Evolutionary conservation across 768 basidiomycete species (phyloP), one percentile per base, ranked within the genome.

Genomic region (Cystobasidium onofrii): DNA sequence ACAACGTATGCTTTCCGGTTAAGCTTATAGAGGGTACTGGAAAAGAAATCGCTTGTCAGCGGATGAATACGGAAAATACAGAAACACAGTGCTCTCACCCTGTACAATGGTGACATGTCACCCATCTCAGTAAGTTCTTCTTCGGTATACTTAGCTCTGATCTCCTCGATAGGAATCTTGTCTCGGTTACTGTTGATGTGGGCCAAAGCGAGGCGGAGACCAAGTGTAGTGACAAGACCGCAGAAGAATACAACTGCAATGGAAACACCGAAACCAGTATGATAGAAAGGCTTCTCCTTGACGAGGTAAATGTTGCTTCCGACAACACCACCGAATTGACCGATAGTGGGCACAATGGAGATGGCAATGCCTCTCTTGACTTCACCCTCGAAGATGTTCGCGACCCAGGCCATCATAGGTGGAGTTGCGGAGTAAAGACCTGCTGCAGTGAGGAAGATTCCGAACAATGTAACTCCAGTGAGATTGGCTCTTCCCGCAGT

Each of bases 271-370:
- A 64, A 64, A 12, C 63, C 63, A 18, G 63, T 64, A n/a, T 29
- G 63, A 29, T 64, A 64, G 63, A 27, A 41, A 29, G 63, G 63
- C 17, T 41, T 46, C 27, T 64, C 63, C 18, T 36, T 64, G 36
- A 27, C 39, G 44, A 64, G 36, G 25, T 41, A 64, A 41, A 64
- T 64, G 63, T 64, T 64, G 39, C 17, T 25, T 41, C 63, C 63
- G 63, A 41, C 63, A n/a, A 64, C 63, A 39, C 63, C 63, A 34
- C 63, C 63, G 18, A 64, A 41, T 27, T 64, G 63, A 46, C 63
- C 63, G 25, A 64, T 64, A 1, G 57, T 60, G 20, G 57, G 57
- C 10, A 60, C 57, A 27, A 60, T 60, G 10, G 57, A 60, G 23
- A 60, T 27, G 25, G 57, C 57, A 20, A 60, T 60, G 23, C 57